Evolutionary conservation across 148 eudicot genomes (phyloP).

Genomic region (Polygonum maritimum): DNA sequence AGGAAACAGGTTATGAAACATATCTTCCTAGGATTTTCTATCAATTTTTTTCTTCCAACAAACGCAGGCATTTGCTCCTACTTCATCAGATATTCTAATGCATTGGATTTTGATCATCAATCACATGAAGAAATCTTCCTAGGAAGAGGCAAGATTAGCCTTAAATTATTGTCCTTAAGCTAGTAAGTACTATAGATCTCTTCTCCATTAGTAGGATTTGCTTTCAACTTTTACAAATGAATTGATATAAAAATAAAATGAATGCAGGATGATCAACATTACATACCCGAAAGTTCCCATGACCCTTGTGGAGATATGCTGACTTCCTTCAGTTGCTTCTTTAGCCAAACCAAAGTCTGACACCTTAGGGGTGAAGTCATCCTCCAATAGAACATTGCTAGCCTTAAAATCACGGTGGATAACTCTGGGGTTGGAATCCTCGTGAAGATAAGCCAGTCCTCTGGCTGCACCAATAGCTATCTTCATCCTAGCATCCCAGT

Average conservation of each 20-base stretch:
- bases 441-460: conserved; percentile 10
- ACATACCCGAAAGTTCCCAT: conserved; percentile 13
- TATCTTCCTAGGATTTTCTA: no score
- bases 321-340: conserved; percentile 3
- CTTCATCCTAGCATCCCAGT: conserved; percentile 13
- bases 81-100: no score
- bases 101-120: no score
- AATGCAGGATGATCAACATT: neutral
- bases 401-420: conserved; percentile 11
- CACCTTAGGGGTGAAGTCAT: conserved; percentile 11
- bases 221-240: neutral
- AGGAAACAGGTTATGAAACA: no score
- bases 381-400: conserved; percentile 6
- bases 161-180: neutral
- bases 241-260: neutral
- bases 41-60: no score
- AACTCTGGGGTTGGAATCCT: conserved; percentile 8
- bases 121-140: no score
- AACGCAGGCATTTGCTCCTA: no score
- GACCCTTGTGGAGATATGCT: conserved; percentile 8
- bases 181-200: neutral
- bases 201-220: neutral
- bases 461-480: conserved; percentile 12
- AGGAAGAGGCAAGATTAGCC: neutral
- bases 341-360: conserved; percentile 12